A percentile compares a stretch with the other conserved stretches of the same genome.
Evolutionary conservation across 2,329 filamentous ascomycete species (phyloP).

Genomic region (Pezicula radicicola): DNA sequence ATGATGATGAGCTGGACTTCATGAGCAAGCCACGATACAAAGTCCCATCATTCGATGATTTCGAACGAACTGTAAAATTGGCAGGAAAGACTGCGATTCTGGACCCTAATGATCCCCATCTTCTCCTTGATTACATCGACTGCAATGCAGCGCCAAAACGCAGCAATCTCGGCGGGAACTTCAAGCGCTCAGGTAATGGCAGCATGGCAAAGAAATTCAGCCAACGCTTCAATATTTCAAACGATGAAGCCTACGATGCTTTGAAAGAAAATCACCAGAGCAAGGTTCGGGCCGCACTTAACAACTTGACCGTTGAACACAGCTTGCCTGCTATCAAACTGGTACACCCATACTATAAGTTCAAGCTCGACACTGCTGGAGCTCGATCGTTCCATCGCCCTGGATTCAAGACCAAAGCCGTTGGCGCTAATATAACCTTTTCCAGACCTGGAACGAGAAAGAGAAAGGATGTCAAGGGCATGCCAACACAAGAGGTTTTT

Average conservation of each 20-base stretch:
- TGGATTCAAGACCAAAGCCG: conserved; percentile 62
- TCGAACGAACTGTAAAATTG: conserved; percentile 67
- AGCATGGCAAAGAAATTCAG: conserved; percentile 71
- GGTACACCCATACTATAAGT: conserved; percentile 94
- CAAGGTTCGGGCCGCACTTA: conserved; percentile 90
- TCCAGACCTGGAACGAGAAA: conserved; percentile 71
- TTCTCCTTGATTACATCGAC: conserved; percentile 78
- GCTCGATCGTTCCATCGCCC: conserved; percentile 84
- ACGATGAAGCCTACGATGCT: conserved; percentile 92
- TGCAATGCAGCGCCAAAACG: conserved; percentile 61
- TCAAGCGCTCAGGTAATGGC: conserved; percentile 65
- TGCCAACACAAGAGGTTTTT: conserved; percentile 76
- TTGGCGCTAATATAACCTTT: conserved; percentile 69
- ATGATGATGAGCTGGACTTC: conserved; percentile 50
- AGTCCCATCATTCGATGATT: conserved; percentile 76
- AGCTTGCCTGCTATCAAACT: conserved; percentile 87
- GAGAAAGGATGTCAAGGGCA: conserved; percentile 78
- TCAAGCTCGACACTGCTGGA: conserved; percentile 70
- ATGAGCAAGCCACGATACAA: conserved; percentile 56
- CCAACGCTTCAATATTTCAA: conserved; percentile 90
- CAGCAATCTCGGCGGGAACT: conserved; percentile 41
- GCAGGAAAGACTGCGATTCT: conserved; percentile 77
- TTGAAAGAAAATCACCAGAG: conserved; percentile 96
- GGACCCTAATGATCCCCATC: conserved; percentile 83
- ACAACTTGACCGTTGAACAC: conserved; percentile 91